Evolutionary conservation across 352 stramenopile species (phyloP).

Genomic region (Pythium chondricola): DNA sequence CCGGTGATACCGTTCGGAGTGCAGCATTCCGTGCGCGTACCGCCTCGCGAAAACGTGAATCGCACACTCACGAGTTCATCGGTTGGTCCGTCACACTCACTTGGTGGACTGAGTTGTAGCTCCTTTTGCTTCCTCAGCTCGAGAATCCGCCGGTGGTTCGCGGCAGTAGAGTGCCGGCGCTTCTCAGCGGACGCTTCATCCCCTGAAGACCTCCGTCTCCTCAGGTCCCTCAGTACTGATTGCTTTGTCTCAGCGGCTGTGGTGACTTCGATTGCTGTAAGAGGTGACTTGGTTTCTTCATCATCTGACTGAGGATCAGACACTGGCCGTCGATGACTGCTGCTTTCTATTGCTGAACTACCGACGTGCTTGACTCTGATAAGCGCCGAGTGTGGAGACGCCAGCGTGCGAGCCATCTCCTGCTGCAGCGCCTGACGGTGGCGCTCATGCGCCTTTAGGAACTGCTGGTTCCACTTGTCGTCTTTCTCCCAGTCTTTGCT

Average conservation of each 20-base stretch:
- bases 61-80: conserved; percentile 39
- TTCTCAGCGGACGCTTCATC: conserved; percentile 1
- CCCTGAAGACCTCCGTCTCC: too few species aligned
- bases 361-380: conserved; percentile 17
- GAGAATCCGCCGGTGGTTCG: conserved; percentile 56
- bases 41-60: conserved; percentile 46
- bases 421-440: conserved; percentile 42
- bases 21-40: conserved; percentile 6
- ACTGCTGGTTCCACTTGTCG: conserved; percentile 66
- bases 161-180: conserved; percentile 19
- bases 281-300: not conserved
- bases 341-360: too few species aligned
- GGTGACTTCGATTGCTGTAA: conserved; percentile 12
- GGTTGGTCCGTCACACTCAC: conserved; percentile 13
- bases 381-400: conserved; percentile 34
- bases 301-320: not conserved
- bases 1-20: conserved; percentile 19
- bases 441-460: conserved; percentile 50
- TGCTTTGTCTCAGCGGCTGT: too few species aligned
- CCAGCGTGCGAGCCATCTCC: conserved; percentile 39
- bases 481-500: conserved; percentile 70
- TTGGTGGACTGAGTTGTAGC: not conserved
- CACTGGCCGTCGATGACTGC: not conserved
- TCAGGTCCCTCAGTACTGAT: too few species aligned
- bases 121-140: conserved; percentile 38